phyloP scores from a whole-genome alignment of 768 basidiomycete species.

The Boletellus ananas region DNA sequence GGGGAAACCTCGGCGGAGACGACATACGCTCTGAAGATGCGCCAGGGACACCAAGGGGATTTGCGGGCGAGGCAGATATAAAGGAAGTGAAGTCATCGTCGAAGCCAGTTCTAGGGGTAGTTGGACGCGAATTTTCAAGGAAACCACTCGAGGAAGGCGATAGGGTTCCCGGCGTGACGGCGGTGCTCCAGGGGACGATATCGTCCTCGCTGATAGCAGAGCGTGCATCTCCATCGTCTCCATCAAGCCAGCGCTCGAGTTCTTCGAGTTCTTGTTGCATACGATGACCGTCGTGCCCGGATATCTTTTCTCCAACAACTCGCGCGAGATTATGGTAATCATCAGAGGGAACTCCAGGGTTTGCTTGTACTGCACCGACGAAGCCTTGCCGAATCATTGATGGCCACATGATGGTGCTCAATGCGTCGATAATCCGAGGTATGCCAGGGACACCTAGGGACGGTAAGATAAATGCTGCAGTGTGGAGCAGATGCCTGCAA shows the following conservation, averaged over 20 bases:
- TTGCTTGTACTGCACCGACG: not conserved
- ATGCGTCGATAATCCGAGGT: conserved; percentile 69
- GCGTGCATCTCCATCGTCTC: conserved; percentile 28
- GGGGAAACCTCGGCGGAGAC: not conserved
- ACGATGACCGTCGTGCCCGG: conserved; percentile 30
- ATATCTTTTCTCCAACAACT: conserved; percentile 18
- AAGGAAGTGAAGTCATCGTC: conserved; percentile 83
- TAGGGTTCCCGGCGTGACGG: conserved; percentile 26
- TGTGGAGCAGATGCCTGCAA: not conserved
- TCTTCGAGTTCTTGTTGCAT: conserved; percentile 53
- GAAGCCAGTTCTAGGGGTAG: conserved; percentile 44
- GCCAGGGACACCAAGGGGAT: not conserved
- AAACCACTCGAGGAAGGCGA: conserved; percentile 25
- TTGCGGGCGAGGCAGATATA: conserved; percentile 51
- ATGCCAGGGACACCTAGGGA: conserved; percentile 49
- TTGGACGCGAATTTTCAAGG: conserved; percentile 18
- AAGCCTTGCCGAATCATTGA: conserved; percentile 47
- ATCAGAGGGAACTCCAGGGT: conserved; percentile 8
- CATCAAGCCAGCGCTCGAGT: conserved; percentile 60
- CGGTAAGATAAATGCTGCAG: not conserved
- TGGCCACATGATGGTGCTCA: conserved; percentile 89
- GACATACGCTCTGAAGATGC: conserved; percentile 1
- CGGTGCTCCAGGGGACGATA: conserved; percentile 41
- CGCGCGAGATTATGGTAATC: conserved; percentile 21
- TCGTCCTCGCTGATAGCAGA: conserved; percentile 17